Evolutionary conservation across 495 filamentous ascomycete genomes (phyloP).

Genomic region (Platismatia glauca): DNA sequence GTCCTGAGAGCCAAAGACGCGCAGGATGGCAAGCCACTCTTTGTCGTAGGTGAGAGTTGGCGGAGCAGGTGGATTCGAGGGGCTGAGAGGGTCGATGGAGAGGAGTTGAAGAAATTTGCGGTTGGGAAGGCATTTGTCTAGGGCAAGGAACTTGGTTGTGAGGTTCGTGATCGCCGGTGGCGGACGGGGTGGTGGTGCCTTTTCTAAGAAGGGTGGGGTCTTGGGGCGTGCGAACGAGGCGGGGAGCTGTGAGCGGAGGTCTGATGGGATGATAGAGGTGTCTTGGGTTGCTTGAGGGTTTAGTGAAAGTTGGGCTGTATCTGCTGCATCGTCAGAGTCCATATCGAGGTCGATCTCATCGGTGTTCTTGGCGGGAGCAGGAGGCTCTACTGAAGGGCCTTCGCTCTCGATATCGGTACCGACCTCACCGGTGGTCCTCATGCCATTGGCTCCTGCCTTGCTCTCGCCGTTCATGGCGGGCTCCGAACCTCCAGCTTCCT

Average conservation of each 20-base stretch:
- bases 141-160: slow-evolving; percentile 73
- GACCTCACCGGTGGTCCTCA: slow-evolving; percentile 27
- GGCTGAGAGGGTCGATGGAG: slow-evolving; percentile 41
- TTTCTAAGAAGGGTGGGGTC: slow-evolving; percentile 19
- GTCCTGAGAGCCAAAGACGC: slow-evolving; percentile 55
- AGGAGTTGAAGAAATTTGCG: slow-evolving; percentile 76
- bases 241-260: slow-evolving; percentile 57
- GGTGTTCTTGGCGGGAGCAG: slow-evolving; percentile 27
- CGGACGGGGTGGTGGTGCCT: slow-evolving; percentile 35
- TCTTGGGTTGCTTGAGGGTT: slow-evolving; percentile 3
- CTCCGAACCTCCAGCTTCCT: slow-evolving; percentile 14
- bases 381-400: neutral
- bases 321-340: slow-evolving; percentile 27
- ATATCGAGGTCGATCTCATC: slow-evolving; percentile 51
- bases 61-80: slow-evolving; percentile 22
- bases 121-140: slow-evolving; percentile 77
- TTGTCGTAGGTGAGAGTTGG: slow-evolving; percentile 67
- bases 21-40: slow-evolving; percentile 91
- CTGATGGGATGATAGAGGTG: slow-evolving; percentile 38
- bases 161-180: slow-evolving; percentile 57
- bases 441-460: neutral
- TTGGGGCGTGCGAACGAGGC: slow-evolving; percentile 48
- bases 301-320: neutral
- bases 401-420: slow-evolving; percentile 26
- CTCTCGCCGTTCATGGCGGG: neutral